These are phyloP conservation scores for Vitis cinerea DNA, from an alignment of 164 flowering plant genomes.

Conservation along the genomic window DNA sequence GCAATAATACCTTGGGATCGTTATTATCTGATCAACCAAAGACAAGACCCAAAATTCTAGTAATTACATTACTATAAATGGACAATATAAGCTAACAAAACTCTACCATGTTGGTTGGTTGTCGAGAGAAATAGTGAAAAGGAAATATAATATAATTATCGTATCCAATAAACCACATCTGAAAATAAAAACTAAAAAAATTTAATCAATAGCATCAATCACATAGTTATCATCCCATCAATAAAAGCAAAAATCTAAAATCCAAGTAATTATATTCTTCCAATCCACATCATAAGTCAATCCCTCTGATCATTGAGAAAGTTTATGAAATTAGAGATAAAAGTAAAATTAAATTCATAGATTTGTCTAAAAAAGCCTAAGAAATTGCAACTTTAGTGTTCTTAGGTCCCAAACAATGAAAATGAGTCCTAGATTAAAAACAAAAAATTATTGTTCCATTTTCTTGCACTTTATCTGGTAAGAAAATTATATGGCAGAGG, in stretches of 20 bases:
- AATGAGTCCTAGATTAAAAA: too few relatives aligned
- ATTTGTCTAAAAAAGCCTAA: conserved; percentile 11
- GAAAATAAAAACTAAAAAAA: not conserved
- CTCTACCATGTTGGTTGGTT: not conserved
- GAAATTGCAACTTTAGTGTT: too few relatives aligned
- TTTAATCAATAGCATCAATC: too few relatives aligned
- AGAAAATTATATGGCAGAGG: too few relatives aligned
- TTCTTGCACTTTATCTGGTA: too few relatives aligned
- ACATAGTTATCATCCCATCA: too few relatives aligned
- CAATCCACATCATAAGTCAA: too few relatives aligned
- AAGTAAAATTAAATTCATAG: not conserved
- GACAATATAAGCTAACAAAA: not conserved
- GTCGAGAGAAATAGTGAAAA: not conserved
- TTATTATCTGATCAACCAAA: not conserved
- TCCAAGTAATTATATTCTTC: too few relatives aligned
- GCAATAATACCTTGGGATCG: not conserved
- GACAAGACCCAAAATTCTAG: not conserved
- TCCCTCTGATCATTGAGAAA: too few relatives aligned
- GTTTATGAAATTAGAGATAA: too few relatives aligned
- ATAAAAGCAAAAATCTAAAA: not conserved
- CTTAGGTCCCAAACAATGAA: too few relatives aligned
- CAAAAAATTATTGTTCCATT: too few relatives aligned
- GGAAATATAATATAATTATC: not conserved
- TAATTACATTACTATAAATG: not conserved
- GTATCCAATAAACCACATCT: not conserved